A percentile compares a stretch with the other conserved stretches of the same genome.
phyloP scores from a whole-genome alignment of 2,329 filamentous ascomycete genomes.

The Pseudocercospora ulei region DNA sequence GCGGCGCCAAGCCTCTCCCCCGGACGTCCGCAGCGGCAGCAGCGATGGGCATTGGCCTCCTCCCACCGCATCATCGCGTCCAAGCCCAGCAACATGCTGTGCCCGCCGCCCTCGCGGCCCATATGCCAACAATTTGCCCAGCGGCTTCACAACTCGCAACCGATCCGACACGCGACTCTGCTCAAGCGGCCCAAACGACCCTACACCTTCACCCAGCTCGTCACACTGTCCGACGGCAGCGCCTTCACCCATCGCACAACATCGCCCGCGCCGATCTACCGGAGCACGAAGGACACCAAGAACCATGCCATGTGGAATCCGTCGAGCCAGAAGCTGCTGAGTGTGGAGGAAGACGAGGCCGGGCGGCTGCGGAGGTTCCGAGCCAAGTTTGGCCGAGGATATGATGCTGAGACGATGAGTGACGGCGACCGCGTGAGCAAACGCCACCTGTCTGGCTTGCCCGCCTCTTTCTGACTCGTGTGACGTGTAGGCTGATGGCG shows the following conservation, averaged over 20 bases:
- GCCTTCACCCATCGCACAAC: constrained; percentile 73
- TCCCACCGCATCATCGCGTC: constrained; percentile 2
- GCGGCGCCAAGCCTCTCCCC: too few relatives aligned
- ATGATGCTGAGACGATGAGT: constrained; percentile 51
- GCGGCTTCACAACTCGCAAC: constrained; percentile 39
- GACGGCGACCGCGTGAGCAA: constrained; percentile 28
- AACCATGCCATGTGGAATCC: constrained; percentile 93
- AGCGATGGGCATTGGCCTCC: background rate
- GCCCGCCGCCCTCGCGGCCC: constrained; percentile 17
- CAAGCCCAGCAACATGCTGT: constrained; percentile 17
- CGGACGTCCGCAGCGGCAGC: too few relatives aligned
- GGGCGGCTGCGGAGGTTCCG: constrained; percentile 81
- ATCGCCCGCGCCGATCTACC: constrained; percentile 55
- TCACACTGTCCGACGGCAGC: constrained; percentile 83
- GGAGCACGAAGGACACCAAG: constrained; percentile 67
- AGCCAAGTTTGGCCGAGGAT: constrained; percentile 69
- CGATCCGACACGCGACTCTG: constrained; percentile 67
- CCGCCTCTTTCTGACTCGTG: constrained; percentile 24
- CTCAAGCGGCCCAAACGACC: constrained; percentile 80
- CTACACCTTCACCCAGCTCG: constrained; percentile 93
- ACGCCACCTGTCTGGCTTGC: too few relatives aligned
- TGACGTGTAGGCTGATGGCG: constrained; percentile 39
- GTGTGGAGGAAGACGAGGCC: constrained; percentile 90
- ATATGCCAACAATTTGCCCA: constrained; percentile 14
- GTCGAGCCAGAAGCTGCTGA: constrained; percentile 64